Evolutionary conservation across 176 grass and related monocot species (phyloP).

Genomic region (Puya raimondii): DNA sequence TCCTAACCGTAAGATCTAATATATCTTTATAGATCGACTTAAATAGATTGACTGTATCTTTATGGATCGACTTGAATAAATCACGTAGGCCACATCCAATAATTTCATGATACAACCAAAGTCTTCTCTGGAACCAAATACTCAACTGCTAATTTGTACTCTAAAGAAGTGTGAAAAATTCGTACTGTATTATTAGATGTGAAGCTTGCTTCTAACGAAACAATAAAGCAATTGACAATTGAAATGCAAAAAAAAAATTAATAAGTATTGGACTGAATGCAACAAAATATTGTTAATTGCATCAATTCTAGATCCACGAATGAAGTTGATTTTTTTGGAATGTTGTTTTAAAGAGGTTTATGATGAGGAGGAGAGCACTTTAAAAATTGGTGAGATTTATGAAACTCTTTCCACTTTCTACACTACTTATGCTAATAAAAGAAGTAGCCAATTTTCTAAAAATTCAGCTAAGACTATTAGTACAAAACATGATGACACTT

Average conservation of each 20-base stretch:
- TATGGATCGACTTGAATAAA: too few species aligned
- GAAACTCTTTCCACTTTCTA: neutral
- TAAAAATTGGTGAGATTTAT: neutral
- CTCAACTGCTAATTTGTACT: conserved; percentile 8
- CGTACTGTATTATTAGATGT: conserved; percentile 13
- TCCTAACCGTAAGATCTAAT: too few species aligned
- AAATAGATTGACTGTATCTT: too few species aligned
- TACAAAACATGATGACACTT: neutral
- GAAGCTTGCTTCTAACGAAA: neutral
- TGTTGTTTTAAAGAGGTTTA: neutral
- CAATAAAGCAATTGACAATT: neutral
- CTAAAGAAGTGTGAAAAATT: conserved; percentile 17
- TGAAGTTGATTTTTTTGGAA: neutral
- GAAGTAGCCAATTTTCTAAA: neutral
- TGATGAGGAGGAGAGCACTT: neutral
- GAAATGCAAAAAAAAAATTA: neutral
- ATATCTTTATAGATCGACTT: too few species aligned
- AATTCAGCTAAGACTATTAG: neutral
- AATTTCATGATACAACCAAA: conserved; percentile 12
- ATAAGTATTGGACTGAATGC: neutral
- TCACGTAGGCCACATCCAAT: too few species aligned
- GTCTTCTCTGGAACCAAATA: conserved; percentile 5
- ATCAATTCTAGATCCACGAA: too few species aligned
- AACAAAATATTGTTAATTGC: neutral
- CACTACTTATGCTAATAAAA: neutral